Conservation (phyloP, 164 flowering plant genomes). For the Magnolia kwangsiensis region DNA sequence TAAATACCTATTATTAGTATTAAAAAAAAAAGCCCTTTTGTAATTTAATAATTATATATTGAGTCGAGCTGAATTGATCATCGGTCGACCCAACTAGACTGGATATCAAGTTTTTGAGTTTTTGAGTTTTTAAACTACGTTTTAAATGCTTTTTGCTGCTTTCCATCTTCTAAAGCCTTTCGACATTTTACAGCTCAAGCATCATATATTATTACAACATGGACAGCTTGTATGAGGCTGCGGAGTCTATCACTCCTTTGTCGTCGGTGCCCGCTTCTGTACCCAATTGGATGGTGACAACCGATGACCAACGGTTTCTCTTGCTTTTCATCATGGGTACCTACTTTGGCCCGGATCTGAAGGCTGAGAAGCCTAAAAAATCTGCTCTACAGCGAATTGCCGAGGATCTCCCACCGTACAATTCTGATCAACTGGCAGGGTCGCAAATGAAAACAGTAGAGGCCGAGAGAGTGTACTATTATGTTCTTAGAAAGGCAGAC, state of each 20-base stretch:
- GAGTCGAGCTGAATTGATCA: too few relatives aligned
- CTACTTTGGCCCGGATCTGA: slow-evolving; percentile 61
- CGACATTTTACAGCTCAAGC: slow-evolving; percentile 13
- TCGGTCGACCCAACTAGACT: too few relatives aligned
- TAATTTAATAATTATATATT: too few relatives aligned
- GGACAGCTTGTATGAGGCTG: slow-evolving; percentile 13
- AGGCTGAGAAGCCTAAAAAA: slow-evolving; percentile 28
- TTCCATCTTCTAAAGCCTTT: too few relatives aligned
- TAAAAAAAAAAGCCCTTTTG: too few relatives aligned
- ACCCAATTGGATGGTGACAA: slow-evolving; percentile 13
- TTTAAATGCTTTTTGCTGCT: too few relatives aligned
- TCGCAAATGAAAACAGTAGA: slow-evolving; percentile 34
- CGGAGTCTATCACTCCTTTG: slow-evolving; percentile 11
- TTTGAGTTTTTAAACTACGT: too few relatives aligned
- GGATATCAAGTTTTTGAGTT: too few relatives aligned
- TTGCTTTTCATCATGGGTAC: slow-evolving; percentile 47
- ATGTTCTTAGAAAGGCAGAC: slow-evolving; percentile 42
- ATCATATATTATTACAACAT: slow-evolving; percentile 6
- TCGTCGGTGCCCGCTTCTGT: not conserved
- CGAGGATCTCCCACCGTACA: slow-evolving; percentile 43
- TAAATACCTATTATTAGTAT: too few relatives aligned
- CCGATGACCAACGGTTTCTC: slow-evolving; percentile 46
- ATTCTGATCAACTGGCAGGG: slow-evolving; percentile 34
- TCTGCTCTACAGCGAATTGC: slow-evolving; percentile 43
- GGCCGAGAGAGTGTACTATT: slow-evolving; percentile 37